These are phyloP conservation scores for Yamadazyma mexicana DNA, from an alignment of 1,139 yeast species.

Conservation along the genomic window DNA sequence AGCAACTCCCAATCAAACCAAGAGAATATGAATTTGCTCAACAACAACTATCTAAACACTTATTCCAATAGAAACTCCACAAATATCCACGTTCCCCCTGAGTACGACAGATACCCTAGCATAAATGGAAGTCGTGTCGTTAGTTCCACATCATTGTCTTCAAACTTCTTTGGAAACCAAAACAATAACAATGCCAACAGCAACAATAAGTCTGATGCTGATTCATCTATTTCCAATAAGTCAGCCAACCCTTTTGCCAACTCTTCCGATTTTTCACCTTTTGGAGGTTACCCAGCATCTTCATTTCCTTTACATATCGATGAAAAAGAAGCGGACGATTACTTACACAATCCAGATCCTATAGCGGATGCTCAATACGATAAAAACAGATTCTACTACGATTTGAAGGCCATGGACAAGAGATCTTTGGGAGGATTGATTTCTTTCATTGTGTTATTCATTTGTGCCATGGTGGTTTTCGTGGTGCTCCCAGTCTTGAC, in stretches of 20 bases:
- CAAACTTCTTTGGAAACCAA: constrained; percentile 19
- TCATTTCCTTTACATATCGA: constrained; percentile 83
- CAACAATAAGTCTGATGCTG: constrained; percentile 16
- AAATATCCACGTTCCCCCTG: constrained; percentile 45
- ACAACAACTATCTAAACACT: constrained; percentile 13
- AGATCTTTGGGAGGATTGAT: constrained; percentile 57
- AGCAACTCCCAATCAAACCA: constrained; percentile 19
- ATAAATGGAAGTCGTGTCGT: constrained; percentile 50
- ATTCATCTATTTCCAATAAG: constrained; percentile 17
- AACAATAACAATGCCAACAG: constrained; percentile 3
- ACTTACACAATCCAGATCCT: constrained; percentile 90
- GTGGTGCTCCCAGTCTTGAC: constrained; percentile 74
- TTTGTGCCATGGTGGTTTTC: constrained; percentile 67
- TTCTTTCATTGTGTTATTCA: constrained; percentile 55
- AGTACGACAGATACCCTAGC: constrained; percentile 59
- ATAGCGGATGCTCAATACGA: constrained; percentile 81
- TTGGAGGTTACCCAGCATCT: constrained; percentile 92
- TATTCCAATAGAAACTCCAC: constrained; percentile 12
- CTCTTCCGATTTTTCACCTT: constrained; percentile 61
- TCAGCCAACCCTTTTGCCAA: constrained; percentile 20
- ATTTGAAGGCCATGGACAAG: constrained; percentile 59
- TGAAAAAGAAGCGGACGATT: constrained; percentile 91
- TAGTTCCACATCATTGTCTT: constrained; percentile 43
- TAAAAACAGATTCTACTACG: constrained; percentile 57
- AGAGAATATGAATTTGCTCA: constrained; percentile 15